Evolutionary conservation across 2,329 filamentous ascomycete genomes (phyloP).

Genomic region (Pyrenochaeta sp.): DNA sequence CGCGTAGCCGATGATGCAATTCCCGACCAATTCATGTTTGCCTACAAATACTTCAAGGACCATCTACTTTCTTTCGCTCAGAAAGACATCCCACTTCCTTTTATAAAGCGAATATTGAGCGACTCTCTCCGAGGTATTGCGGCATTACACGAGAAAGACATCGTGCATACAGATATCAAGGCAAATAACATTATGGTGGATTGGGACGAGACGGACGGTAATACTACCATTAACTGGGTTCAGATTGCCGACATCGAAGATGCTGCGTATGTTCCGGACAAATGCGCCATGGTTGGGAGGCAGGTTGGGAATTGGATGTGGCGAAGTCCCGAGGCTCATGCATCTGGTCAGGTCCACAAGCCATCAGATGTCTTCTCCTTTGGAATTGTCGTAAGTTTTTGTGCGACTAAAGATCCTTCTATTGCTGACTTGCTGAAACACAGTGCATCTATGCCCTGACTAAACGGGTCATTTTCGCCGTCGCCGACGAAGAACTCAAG

Average conservation of each 20-base stretch:
- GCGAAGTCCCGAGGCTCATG: slow-evolving; percentile 56
- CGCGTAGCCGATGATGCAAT: slow-evolving; percentile 49
- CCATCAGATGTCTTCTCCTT: slow-evolving; percentile 56
- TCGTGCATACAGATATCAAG: slow-evolving; percentile 49
- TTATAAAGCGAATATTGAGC: slow-evolving; percentile 54
- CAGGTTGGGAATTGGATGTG: slow-evolving; percentile 55
- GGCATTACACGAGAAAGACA: slow-evolving; percentile 17
- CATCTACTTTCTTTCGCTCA: slow-evolving; percentile 54
- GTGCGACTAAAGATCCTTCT: not conserved
- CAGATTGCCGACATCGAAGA: slow-evolving; percentile 54
- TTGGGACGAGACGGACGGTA: slow-evolving; percentile 42
- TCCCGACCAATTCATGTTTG: slow-evolving; percentile 55
- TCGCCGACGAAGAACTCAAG: slow-evolving; percentile 44
- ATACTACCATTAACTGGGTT: slow-evolving; percentile 44
- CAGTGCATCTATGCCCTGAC: slow-evolving; percentile 56
- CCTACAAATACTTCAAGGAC: slow-evolving; percentile 55
- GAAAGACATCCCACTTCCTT: slow-evolving; percentile 47
- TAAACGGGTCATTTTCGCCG: slow-evolving; percentile 47
- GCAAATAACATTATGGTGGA: slow-evolving; percentile 56
- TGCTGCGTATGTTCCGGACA: slow-evolving; percentile 49
- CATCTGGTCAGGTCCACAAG: slow-evolving; percentile 48
- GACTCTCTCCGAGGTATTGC: slow-evolving; percentile 34
- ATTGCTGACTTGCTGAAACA: not conserved
- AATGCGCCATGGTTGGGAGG: slow-evolving; percentile 46
- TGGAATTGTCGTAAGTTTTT: slow-evolving; percentile 51